A percentile compares a stretch with the other conserved stretches of the same genome.
Conservation (phyloP, 164 flowering plant genomes). For the Nymphaea colorata region DNA sequence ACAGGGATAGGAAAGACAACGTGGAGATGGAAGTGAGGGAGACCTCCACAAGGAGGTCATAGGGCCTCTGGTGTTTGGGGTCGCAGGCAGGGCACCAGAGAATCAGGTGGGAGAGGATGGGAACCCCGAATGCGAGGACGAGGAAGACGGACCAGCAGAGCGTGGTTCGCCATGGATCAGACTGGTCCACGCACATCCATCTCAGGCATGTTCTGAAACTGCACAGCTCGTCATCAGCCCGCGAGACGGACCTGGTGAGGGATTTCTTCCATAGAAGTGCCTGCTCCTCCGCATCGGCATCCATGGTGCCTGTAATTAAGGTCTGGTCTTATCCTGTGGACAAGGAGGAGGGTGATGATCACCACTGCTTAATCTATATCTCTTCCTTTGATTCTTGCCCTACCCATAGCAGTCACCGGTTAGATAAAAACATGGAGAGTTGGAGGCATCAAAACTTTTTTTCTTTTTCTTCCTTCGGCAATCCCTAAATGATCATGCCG, state of each 20-base stretch:
- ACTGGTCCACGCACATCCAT: slow-evolving; percentile 93
- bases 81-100: slow-evolving; percentile 64
- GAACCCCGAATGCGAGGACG: slow-evolving; percentile 43
- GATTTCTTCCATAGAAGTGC: background rate
- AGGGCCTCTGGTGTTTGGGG: slow-evolving; percentile 44
- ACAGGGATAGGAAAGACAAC: slow-evolving; percentile 60
- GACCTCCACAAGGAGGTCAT: slow-evolving; percentile 50
- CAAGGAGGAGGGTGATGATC: too few relatives aligned
- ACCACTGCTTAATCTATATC: too few relatives aligned
- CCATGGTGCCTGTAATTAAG: too few relatives aligned
- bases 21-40: slow-evolving; percentile 55
- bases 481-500: too few relatives aligned
- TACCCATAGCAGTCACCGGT: too few relatives aligned
- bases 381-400: too few relatives aligned
- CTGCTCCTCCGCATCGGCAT: background rate
- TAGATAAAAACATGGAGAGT: too few relatives aligned
- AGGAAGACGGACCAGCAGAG: slow-evolving; percentile 70
- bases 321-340: too few relatives aligned
- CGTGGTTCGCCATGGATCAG: slow-evolving; percentile 21
- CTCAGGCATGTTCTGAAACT: slow-evolving; percentile 58
- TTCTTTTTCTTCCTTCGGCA: too few relatives aligned
- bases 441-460: too few relatives aligned
- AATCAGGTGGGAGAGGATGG: slow-evolving; percentile 50
- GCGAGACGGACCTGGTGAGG: background rate
- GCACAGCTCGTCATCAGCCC: slow-evolving; percentile 45